phyloP scores from a whole-genome alignment of 768 basidiomycete species.

The Tulasnella sp. region DNA sequence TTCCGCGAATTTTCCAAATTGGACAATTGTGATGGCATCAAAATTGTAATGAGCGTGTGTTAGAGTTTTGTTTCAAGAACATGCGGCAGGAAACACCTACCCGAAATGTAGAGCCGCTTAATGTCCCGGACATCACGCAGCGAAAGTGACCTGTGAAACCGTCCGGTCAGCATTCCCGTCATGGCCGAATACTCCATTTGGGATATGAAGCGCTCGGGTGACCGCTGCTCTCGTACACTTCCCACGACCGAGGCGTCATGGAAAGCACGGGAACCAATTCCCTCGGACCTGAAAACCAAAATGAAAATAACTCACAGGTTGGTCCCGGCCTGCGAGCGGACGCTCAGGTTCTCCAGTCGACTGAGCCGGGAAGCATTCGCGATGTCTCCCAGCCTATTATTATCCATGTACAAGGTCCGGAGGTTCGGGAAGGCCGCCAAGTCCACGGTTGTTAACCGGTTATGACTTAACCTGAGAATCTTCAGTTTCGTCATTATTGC shows the following conservation, averaged over 20 bases:
- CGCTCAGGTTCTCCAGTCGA: slow-evolving; percentile 82
- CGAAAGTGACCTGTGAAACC: neutral
- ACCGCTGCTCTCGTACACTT: neutral
- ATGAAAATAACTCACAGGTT: slow-evolving; percentile 56
- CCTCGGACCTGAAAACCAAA: neutral
- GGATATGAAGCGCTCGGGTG: neutral
- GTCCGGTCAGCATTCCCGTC: neutral
- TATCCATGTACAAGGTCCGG: slow-evolving; percentile 89
- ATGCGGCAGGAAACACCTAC: neutral
- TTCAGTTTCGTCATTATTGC: slow-evolving; percentile 60
- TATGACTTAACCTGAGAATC: slow-evolving; percentile 81
- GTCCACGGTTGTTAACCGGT: slow-evolving; percentile 59
- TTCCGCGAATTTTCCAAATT: neutral
- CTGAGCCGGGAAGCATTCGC: slow-evolving; percentile 47
- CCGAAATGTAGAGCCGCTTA: neutral
- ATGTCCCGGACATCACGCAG: neutral
- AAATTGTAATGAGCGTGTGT: neutral
- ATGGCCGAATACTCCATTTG: neutral
- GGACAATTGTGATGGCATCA: too few species aligned
- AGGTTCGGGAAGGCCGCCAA: slow-evolving; percentile 58
- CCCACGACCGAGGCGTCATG: neutral
- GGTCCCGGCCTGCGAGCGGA: slow-evolving; percentile 80
- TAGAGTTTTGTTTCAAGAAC: neutral
- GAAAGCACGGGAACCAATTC: neutral
- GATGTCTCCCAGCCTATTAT: slow-evolving; percentile 49